Base-by-base conservation (phyloP, 768 basidiomycete genomes). In the Tulasnella sp. region DNA sequence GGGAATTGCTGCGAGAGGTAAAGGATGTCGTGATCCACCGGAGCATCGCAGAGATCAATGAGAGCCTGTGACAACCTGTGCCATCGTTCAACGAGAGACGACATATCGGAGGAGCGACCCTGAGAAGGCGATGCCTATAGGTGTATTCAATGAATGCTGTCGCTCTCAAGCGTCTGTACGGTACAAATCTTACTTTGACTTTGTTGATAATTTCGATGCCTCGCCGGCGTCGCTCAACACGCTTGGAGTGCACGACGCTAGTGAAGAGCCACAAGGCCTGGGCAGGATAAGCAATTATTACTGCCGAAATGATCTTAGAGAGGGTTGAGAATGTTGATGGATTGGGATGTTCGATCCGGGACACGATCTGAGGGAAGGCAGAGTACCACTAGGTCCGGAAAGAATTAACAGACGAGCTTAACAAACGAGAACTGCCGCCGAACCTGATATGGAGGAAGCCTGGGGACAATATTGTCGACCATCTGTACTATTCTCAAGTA, bases 351-450 rank as follows among this genome's bases (percentile, higher is more conserved):
- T 91, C 92, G 39, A 99, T 91, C 9, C 97, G 89, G 17, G 97
- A 99, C 17, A 96, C 94, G 72, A 99, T 93, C 85, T 99, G 97
- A 3, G 96, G 96, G 78, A 98, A 96, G 0, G 95, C 96, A 0
- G 93, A 96, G 79, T 90, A 92, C 95, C 97, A 99, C 96, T 99
- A 76, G 0, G 73, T 14, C 64, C 15, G 14, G 71, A 31, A 54
- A 77, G 31, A 40, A 25, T 64, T 31, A 72, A 25, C 22, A 31
- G 29, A 38, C 39, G n/a, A 11, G 73, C 34, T 40, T 11, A 29
- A 58, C 7, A n/a, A 11, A 15, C 14, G 37, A 25, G 15, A 1
- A 37, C 0, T 15, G 22, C 39, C 19, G 25, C 45, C 73, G 29
- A 22, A 74, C 73, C 85, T 96, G 96, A 84, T 93, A 98, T 0